Conservation (phyloP, 306 rosid species). For the Vicia sativa region DNA sequence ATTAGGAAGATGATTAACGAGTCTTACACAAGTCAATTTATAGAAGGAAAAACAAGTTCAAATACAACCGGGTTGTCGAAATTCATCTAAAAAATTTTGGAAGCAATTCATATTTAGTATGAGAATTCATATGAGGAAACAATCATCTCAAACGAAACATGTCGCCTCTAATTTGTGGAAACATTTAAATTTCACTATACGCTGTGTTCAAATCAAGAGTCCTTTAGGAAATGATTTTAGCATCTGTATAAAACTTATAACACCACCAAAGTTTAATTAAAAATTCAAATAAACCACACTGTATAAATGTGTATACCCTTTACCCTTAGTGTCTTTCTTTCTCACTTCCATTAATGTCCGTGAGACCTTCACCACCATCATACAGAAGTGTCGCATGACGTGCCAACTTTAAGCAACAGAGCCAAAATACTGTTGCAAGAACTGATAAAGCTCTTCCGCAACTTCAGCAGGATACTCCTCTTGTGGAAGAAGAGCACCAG, state of each 20-base stretch:
- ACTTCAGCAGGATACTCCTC: conserved; percentile 82
- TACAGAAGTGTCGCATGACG: not conserved
- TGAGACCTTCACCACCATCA: conserved; percentile 6
- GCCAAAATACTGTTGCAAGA: conserved; percentile 66
- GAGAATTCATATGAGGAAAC: not conserved
- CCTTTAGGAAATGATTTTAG: not conserved
- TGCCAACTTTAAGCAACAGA: conserved; percentile 32
- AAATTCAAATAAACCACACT: conserved; percentile 26
- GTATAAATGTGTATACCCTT: conserved; percentile 33
- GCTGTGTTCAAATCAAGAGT: not conserved
- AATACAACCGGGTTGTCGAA: no score
- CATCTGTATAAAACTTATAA: not conserved
- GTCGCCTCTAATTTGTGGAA: not conserved
- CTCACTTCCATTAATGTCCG: conserved; percentile 10
- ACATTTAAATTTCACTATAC: not conserved
- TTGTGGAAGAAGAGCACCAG: conserved; percentile 98
- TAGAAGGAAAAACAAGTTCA: no score
- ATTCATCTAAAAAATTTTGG: no score
- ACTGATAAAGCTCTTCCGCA: conserved; percentile 76
- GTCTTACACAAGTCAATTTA: no score
- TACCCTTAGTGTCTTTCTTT: conserved; percentile 37
- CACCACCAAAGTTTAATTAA: not conserved
- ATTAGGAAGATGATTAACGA: no score
- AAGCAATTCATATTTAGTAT: no score
- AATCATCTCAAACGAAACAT: conserved; percentile 9